These are phyloP conservation scores for Phytophthora chlamydospora DNA, from an alignment of 352 stramenopile species.

Conservation along the genomic window DNA sequence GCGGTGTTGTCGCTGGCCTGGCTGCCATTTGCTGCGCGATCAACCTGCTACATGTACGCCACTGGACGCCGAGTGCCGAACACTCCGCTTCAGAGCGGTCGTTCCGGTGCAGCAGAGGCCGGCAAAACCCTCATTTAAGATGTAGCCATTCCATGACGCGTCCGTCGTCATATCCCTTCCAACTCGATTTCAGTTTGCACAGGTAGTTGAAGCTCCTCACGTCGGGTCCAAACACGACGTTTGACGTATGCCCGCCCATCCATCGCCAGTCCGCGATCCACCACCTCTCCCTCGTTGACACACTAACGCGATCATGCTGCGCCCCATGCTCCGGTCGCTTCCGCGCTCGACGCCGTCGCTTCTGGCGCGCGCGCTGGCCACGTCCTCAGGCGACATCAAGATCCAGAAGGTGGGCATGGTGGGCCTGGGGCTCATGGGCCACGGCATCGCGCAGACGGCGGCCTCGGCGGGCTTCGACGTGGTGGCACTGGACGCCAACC, in stretches of 20 bases:
- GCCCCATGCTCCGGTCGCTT: constrained; percentile 19
- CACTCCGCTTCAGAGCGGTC: no score
- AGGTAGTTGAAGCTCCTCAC: constrained; percentile 27
- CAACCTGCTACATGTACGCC: no score
- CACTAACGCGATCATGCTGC: constrained; percentile 15
- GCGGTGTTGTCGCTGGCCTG: no score
- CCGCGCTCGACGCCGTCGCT: constrained; percentile 25
- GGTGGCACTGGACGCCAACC: constrained; percentile 81
- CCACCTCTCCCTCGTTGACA: neutral
- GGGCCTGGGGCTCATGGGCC: constrained; percentile 97
- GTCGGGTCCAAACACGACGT: constrained; percentile 25
- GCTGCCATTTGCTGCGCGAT: neutral
- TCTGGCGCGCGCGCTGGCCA: constrained; percentile 27
- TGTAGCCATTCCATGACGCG: neutral
- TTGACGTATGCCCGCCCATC: constrained; percentile 4
- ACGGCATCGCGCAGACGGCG: constrained; percentile 96
- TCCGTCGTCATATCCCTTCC: neutral
- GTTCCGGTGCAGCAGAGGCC: no score
- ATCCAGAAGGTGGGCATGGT: constrained; percentile 94
- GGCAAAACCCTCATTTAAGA: no score
- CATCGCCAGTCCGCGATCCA: constrained; percentile 21
- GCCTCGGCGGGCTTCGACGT: constrained; percentile 87
- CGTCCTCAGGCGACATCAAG: constrained; percentile 45
- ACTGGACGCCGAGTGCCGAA: no score
- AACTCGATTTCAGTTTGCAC: constrained; percentile 1